A percentile compares a stretch with the other conserved stretches of the same genome.
Conservation (phyloP, 208 protist species). For the Leishmania martiniquensis region DNA sequence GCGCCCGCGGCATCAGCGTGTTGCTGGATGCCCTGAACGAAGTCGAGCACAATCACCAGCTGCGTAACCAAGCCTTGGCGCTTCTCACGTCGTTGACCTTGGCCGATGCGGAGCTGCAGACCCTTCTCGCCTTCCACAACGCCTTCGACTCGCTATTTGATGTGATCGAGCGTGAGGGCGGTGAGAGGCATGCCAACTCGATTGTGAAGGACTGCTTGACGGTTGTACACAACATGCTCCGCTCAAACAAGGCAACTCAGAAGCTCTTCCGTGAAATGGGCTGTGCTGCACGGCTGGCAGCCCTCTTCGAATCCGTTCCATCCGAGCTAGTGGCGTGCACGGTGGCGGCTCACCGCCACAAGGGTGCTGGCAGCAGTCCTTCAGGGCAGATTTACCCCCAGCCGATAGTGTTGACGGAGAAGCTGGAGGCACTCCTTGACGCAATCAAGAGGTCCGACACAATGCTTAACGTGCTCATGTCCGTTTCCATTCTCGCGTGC, state of each 20-base stretch:
- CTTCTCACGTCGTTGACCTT: conserved; percentile 71
- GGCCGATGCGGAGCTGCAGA: conserved; percentile 78
- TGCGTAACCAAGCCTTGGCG: conserved; percentile 54
- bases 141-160: conserved; percentile 79
- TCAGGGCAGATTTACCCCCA: neutral
- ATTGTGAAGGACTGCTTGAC: conserved; percentile 81
- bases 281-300: conserved; percentile 52
- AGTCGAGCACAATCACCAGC: conserved; percentile 39
- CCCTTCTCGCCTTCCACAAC: conserved; percentile 78
- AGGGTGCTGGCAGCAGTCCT: neutral
- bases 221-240: conserved; percentile 84
- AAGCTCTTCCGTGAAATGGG: conserved; percentile 89
- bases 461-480: conserved; percentile 40
- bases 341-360: neutral
- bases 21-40: conserved; percentile 71
- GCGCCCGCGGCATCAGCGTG: conserved; percentile 55
- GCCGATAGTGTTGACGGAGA: conserved; percentile 14
- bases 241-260: conserved; percentile 80
- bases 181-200: conserved; percentile 48
- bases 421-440: conserved; percentile 27
- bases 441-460: neutral
- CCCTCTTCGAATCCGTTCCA: conserved; percentile 53
- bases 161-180: conserved; percentile 56
- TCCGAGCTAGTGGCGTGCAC: conserved; percentile 29
- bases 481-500: conserved; percentile 59